Base-by-base conservation (phyloP, 441 rosid species). In the Isatis lusitanica region DNA sequence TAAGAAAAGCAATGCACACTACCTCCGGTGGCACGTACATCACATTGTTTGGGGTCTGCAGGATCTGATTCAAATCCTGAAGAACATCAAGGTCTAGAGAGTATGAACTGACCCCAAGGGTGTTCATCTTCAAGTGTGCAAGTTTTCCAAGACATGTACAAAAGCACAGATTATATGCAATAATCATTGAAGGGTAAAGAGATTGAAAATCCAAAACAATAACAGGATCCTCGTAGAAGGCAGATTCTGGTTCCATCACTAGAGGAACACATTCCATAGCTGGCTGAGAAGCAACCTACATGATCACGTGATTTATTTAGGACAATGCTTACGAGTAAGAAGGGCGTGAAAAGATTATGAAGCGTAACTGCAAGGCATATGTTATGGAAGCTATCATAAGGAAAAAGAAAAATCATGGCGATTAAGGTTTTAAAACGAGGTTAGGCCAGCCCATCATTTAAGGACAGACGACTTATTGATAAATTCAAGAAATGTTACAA, bases 211-310 rank as follows among this genome's bases (percentile, higher is more conserved):
- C 99, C 90, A 93, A 85, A 82, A 96, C 97, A 65, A 96, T 83
- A 69, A 96, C 96, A 64, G 99, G 99, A 77, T 91, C 99, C 44
- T 86, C 85, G 79, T 90, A 95, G 82, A 95, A 95, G 55, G 93
- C 91, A 73, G 99, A 96, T 81, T 90, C 97, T 21, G 98, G 97
- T 76, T 96, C 99, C 99, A 96, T 96, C 70, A 96, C 99, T 60
- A 96, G 93, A 73, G 99, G 97, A 70, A 96, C 57, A 78, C 99
- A 96, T 84, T 93, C 97, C 99, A 96, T 96, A 59, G 98, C 99
- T 63, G 99, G 98, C 78, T 96, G 99, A 78, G 90, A 90, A 80
- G 99, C 98, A 81, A 96, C 99, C 99, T 95, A 73, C 47, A 83
- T 15, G 73, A 74, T 70, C 60, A 47, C 50, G 60, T 62, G 62